phyloP scores from a whole-genome alignment of 495 filamentous ascomycete species.

The Talaromyces thailandensis region DNA sequence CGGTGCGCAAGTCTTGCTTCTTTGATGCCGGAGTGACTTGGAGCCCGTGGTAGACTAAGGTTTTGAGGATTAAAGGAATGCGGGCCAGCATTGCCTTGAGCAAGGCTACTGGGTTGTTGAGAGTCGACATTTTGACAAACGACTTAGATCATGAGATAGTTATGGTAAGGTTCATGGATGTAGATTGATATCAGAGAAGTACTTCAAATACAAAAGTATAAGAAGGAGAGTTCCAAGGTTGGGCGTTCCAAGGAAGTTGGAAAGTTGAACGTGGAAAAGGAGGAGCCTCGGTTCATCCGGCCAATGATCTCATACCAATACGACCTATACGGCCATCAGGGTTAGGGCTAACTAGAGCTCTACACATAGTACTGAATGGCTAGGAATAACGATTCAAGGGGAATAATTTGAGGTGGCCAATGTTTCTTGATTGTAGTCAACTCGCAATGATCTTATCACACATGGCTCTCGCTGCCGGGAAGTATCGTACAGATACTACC shows the following conservation, averaged over 20 bases:
- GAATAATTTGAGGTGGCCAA: slow-evolving; percentile 34
- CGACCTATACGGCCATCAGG: too few species aligned
- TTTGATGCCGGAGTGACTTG: slow-evolving; percentile 54
- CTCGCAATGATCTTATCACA: slow-evolving; percentile 21
- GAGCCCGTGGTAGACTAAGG: slow-evolving; percentile 58
- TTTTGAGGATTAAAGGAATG: slow-evolving; percentile 59
- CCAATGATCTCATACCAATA: neutral
- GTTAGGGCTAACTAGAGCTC: neutral
- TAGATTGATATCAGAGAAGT: neutral
- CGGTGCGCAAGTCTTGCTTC: slow-evolving; percentile 74
- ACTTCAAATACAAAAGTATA: neutral
- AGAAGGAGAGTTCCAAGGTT: neutral
- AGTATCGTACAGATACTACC: slow-evolving; percentile 9
- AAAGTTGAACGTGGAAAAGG: neutral
- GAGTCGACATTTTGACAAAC: neutral
- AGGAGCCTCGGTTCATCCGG: neutral
- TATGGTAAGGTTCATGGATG: neutral
- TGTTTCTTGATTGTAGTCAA: slow-evolving; percentile 18
- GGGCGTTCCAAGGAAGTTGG: neutral
- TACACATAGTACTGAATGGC: too few species aligned
- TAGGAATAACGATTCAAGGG: too few species aligned
- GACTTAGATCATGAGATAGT: too few species aligned
- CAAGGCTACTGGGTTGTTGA: slow-evolving; percentile 23
- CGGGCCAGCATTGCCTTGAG: slow-evolving; percentile 43
- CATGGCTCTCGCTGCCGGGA: slow-evolving; percentile 4